These are phyloP conservation scores for Lachnellula subtilissima DNA, from an alignment of 2,329 filamentous ascomycete genomes.

Conservation along the genomic window DNA sequence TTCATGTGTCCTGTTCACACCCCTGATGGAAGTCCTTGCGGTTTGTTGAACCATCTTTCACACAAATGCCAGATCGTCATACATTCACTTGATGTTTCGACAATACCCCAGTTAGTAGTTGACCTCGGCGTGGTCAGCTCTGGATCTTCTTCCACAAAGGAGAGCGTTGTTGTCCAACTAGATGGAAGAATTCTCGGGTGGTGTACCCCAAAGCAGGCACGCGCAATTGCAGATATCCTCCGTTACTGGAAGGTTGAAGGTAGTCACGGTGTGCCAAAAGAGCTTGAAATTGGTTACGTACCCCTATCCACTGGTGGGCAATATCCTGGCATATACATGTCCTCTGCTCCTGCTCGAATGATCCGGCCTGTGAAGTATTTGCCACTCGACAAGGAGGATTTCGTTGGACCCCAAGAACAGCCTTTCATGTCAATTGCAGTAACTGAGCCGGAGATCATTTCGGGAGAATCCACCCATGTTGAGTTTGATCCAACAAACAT, in stretches of 20 bases:
- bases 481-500: conserved; percentile 95
- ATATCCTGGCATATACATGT: conserved; percentile 93
- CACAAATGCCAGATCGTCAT: conserved; percentile 94
- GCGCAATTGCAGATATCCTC: conserved; percentile 76
- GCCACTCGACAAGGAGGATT: conserved; percentile 78
- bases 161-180: conserved; percentile 84
- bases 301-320: conserved; percentile 86
- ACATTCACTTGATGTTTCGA: conserved; percentile 65
- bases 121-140: conserved; percentile 74
- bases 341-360: conserved; percentile 81
- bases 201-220: conserved; percentile 79
- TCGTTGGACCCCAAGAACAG: conserved; percentile 89
- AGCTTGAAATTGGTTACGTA: conserved; percentile 89
- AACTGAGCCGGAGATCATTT: conserved; percentile 78
- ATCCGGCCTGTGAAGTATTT: conserved; percentile 89
- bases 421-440: conserved; percentile 98
- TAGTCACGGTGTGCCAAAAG: conserved; percentile 69
- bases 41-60: conserved; percentile 87
- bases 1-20: conserved; percentile 97
- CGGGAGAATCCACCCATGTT: conserved; percentile 88
- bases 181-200: conserved; percentile 88
- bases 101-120: conserved; percentile 66
- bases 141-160: conserved; percentile 73
- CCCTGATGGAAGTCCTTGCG: conserved; percentile 91
- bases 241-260: conserved; percentile 95